Conservation (phyloP, 352 stramenopile genomes). For the Pythium guiyangense region DNA sequence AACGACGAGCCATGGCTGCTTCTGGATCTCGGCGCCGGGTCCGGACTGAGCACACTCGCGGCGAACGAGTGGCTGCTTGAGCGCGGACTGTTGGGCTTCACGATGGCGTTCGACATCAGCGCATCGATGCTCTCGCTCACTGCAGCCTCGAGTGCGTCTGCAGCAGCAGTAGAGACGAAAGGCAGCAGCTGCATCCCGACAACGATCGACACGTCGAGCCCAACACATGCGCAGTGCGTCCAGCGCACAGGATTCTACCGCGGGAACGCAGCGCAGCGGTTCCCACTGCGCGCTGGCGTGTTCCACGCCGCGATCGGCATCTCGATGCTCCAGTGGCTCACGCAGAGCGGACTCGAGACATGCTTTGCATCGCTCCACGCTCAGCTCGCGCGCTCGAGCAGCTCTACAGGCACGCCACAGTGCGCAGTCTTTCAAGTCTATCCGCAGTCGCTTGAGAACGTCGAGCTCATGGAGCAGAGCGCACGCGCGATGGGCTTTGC, state of each 20-base stretch:
- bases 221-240: conserved; percentile 2
- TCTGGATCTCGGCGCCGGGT: conserved; percentile 68
- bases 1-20: conserved; percentile 27
- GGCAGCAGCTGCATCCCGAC: background rate
- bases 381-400: conserved; percentile 14
- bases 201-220: background rate
- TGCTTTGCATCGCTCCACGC: conserved; percentile 52
- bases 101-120: conserved; percentile 74
- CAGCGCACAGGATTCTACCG: conserved; percentile 46
- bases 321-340: conserved; percentile 83
- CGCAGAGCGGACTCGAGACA: conserved; percentile 40
- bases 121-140: conserved; percentile 63
- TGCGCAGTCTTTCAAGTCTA: conserved; percentile 73
- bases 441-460: conserved; percentile 38
- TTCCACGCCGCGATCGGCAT: conserved; percentile 64
- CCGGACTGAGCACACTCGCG: conserved; percentile 57
- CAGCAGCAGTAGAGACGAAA: background rate
- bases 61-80: conserved; percentile 46
- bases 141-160: background rate
- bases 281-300: conserved; percentile 39
- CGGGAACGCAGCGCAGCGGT: conserved; percentile 56
- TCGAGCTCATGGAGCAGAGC: conserved; percentile 53
- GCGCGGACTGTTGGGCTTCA: conserved; percentile 25
- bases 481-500: conserved; percentile 41
- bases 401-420: background rate